Percentiles rank a stretch among this genome's conserved stretches.
These are phyloP conservation scores for Acorus gramineus DNA, from an alignment of 106 monocot species.

Conservation along the genomic window DNA sequence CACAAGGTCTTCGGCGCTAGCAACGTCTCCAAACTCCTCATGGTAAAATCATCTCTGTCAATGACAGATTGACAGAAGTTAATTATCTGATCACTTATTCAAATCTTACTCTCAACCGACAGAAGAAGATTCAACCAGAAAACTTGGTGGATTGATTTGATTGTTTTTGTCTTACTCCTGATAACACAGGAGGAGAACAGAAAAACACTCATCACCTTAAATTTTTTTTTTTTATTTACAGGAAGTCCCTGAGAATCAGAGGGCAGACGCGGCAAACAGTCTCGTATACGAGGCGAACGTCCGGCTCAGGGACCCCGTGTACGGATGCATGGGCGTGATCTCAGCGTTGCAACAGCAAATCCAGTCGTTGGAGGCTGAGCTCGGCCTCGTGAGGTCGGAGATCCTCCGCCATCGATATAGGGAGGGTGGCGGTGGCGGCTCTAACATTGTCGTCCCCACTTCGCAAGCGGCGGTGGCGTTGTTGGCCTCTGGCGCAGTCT, in stretches of 20 bases:
- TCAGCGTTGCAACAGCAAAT: conserved; percentile 72
- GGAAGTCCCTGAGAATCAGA: conserved; percentile 66
- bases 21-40: conserved; percentile 92
- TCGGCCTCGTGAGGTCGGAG: conserved; percentile 43
- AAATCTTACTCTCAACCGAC: neutral
- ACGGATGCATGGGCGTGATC: conserved; percentile 83
- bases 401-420: conserved; percentile 53
- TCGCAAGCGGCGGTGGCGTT: conserved; percentile 17
- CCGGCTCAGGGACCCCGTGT: conserved; percentile 69
- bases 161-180: too few species aligned
- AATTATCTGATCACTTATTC: neutral
- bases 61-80: neutral
- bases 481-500: conserved; percentile 7
- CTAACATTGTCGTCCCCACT: conserved; percentile 18
- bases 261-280: conserved; percentile 71
- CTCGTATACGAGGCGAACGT: conserved; percentile 76
- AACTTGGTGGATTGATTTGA: too few species aligned
- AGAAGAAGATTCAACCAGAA: too few species aligned
- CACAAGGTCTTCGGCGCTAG: conserved; percentile 98
- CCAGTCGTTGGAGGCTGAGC: conserved; percentile 60
- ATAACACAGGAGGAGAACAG: too few species aligned
- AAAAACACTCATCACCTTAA: too few species aligned
- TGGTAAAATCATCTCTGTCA: conserved; percentile 37
- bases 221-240: conserved; percentile 5
- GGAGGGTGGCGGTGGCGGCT: conserved; percentile 9